These are phyloP conservation scores for Hexamita inflata DNA, from an alignment of 208 protist genomes.

Conservation along the genomic window DNA sequence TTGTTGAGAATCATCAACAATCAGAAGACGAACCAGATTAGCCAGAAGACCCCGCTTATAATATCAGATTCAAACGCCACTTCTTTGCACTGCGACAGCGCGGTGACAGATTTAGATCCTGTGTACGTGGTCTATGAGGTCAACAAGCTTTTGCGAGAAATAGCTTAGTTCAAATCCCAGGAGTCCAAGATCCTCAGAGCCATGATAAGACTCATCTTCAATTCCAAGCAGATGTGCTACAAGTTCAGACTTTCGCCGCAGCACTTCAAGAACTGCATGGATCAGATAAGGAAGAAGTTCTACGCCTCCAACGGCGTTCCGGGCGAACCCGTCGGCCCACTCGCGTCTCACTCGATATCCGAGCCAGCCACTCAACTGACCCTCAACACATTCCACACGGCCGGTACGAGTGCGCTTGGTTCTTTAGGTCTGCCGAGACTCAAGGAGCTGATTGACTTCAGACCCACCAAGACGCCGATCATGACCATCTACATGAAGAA, in stretches of 20 bases:
- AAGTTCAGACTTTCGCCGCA: conserved; percentile 72
- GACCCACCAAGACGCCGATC: conserved; percentile 73
- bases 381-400: conserved; percentile 99
- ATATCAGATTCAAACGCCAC: no score
- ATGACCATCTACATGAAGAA: conserved; percentile 70
- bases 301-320: conserved; percentile 68
- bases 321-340: conserved; percentile 90
- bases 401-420: conserved; percentile 94
- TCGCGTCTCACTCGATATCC: conserved; percentile 95
- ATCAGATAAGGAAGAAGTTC: conserved; percentile 80
- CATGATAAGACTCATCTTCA: conserved; percentile 71
- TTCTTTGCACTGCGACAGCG: no score
- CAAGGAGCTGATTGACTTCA: conserved; percentile 94
- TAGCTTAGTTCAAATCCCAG: background rate
- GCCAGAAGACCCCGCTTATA: no score
- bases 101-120: conserved; percentile 29
- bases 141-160: background rate
- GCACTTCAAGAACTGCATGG: conserved; percentile 84
- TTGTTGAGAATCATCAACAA: no score
- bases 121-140: conserved; percentile 19
- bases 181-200: conserved; percentile 41
- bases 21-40: no score
- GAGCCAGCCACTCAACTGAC: conserved; percentile 99
- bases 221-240: conserved; percentile 72
- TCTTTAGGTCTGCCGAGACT: conserved; percentile 96